These are phyloP conservation scores for Cryptococcus deneoformans DNA, from an alignment of 1,284 basidiomycete genomes.

Conservation along the genomic window DNA sequence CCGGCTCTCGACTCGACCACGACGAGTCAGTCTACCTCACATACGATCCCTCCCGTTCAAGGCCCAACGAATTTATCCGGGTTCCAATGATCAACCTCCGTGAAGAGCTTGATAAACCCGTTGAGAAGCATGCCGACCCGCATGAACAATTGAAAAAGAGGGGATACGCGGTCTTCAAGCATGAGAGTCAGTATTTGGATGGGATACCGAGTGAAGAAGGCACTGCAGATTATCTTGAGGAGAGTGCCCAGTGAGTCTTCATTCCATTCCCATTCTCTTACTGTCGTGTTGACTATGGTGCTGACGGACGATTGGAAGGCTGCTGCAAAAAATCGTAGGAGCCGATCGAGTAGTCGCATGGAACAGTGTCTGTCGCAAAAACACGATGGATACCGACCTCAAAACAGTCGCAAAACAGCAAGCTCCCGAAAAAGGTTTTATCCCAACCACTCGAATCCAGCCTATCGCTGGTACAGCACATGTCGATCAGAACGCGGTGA, in stretches of 20 bases:
- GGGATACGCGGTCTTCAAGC: slow-evolving; percentile 30
- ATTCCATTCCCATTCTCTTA: not conserved
- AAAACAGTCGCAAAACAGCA: slow-evolving; percentile 23
- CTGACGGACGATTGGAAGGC: slow-evolving; percentile 6
- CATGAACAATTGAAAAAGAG: slow-evolving; percentile 24
- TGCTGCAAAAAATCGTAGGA: slow-evolving; percentile 24
- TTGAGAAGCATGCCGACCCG: not conserved
- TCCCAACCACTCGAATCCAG: slow-evolving; percentile 22
- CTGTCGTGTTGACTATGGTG: not conserved
- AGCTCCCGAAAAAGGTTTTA: slow-evolving; percentile 24
- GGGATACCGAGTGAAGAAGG: slow-evolving; percentile 23
- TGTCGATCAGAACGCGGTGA: slow-evolving; percentile 37
- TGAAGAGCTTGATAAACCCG: slow-evolving; percentile 13
- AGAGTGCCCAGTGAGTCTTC: slow-evolving; percentile 25
- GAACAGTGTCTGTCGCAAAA: slow-evolving; percentile 32
- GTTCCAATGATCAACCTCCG: slow-evolving; percentile 29
- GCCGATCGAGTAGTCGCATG: slow-evolving; percentile 34
- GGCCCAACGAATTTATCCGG: slow-evolving; percentile 22
- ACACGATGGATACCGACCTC: slow-evolving; percentile 11
- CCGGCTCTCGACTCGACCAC: slow-evolving; percentile 17
- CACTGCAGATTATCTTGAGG: slow-evolving; percentile 27
- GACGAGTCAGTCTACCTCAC: slow-evolving; percentile 19
- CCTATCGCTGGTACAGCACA: slow-evolving; percentile 33
- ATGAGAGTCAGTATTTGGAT: slow-evolving; percentile 14
- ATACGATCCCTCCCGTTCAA: slow-evolving; percentile 8